Conservation (phyloP, 805 yeast species). For the Wickerhamiella domercqiae region DNA sequence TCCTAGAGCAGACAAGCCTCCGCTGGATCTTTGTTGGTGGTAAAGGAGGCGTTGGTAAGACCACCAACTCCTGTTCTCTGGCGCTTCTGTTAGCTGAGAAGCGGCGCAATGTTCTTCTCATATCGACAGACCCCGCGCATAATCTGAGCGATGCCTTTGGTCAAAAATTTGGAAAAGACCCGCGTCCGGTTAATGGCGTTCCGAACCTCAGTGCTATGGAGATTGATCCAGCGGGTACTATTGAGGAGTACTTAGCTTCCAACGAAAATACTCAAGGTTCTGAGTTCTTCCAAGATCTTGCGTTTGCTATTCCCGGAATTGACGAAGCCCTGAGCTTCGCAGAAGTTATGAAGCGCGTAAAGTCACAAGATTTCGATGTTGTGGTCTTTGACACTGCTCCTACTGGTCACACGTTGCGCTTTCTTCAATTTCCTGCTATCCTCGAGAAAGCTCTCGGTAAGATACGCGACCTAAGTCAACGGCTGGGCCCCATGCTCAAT, state of each 20-base stretch:
- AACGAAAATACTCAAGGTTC: conserved; percentile 35
- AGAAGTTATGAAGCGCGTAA: conserved; percentile 95
- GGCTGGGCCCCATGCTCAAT: conserved; percentile 81
- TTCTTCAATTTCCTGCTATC: conserved; percentile 86
- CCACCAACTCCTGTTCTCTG: conserved; percentile 90
- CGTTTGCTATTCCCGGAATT: conserved; percentile 93
- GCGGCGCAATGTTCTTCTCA: conserved; percentile 72
- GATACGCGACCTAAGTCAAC: conserved; percentile 70
- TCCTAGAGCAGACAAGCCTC: conserved; percentile 34
- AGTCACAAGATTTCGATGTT: conserved; percentile 60
- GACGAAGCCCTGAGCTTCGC: conserved; percentile 96
- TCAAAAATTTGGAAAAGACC: conserved; percentile 95
- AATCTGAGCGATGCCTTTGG: conserved; percentile 95
- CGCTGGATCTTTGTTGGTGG: conserved; percentile 99
- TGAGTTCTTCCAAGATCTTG: conserved; percentile 73
- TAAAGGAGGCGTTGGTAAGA: conserved; percentile 99
- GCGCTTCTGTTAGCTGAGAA: conserved; percentile 83
- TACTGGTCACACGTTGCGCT: conserved; percentile 94
- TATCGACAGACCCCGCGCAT: conserved; percentile 98
- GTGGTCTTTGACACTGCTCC: conserved; percentile 99
- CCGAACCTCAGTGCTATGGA: conserved; percentile 91
- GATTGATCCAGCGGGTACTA: conserved; percentile 88
- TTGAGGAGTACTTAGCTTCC: conserved; percentile 58
- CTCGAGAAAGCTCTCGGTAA: conserved; percentile 75
- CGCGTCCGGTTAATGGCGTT: conserved; percentile 83